Percentiles rank a stretch among this genome's conserved stretches.
These are phyloP conservation scores for Leptoxyphium fumago DNA, from an alignment of 2,329 filamentous ascomycete species.

Conservation along the genomic window DNA sequence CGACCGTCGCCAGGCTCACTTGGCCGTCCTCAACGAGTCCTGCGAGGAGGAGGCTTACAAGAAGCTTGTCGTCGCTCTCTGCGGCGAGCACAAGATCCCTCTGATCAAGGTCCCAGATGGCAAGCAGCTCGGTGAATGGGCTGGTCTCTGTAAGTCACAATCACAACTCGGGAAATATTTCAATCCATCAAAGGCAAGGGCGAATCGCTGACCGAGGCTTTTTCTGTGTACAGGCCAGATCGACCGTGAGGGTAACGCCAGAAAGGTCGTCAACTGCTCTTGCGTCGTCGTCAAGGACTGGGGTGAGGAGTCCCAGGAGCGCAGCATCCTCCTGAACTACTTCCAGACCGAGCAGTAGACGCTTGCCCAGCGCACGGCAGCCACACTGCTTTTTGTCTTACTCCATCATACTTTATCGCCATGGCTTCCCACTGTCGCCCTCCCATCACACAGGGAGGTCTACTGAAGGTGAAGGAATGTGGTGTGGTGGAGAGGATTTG, in stretches of 20 bases:
- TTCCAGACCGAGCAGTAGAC: slow-evolving; percentile 69
- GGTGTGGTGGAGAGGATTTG: no score
- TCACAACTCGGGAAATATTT: not conserved
- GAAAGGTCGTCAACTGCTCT: slow-evolving; percentile 99
- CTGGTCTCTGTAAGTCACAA: slow-evolving; percentile 87
- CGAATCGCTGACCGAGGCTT: slow-evolving; percentile 1
- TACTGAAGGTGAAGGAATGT: no score
- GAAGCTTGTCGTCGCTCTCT: slow-evolving; percentile 98
- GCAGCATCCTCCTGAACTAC: slow-evolving; percentile 98
- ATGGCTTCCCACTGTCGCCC: no score
- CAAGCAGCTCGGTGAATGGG: slow-evolving; percentile 99
- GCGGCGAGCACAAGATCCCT: slow-evolving; percentile 99
- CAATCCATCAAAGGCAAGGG: not conserved
- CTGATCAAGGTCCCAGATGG: slow-evolving; percentile 99
- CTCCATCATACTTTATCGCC: no score
- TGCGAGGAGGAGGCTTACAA: slow-evolving; percentile 99
- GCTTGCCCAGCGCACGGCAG: not conserved
- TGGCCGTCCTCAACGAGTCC: slow-evolving; percentile 99
- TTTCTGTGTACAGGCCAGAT: slow-evolving; percentile 56
- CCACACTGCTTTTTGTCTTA: no score
- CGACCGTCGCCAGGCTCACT: slow-evolving; percentile 96
- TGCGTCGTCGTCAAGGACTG: slow-evolving; percentile 99
- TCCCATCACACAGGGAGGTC: no score
- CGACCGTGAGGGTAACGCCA: slow-evolving; percentile 97
- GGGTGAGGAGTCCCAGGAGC: slow-evolving; percentile 99